phyloP scores from a whole-genome alignment of 225 moss, liverwort and hornwort species.

The Thuidium tamariscinum region DNA sequence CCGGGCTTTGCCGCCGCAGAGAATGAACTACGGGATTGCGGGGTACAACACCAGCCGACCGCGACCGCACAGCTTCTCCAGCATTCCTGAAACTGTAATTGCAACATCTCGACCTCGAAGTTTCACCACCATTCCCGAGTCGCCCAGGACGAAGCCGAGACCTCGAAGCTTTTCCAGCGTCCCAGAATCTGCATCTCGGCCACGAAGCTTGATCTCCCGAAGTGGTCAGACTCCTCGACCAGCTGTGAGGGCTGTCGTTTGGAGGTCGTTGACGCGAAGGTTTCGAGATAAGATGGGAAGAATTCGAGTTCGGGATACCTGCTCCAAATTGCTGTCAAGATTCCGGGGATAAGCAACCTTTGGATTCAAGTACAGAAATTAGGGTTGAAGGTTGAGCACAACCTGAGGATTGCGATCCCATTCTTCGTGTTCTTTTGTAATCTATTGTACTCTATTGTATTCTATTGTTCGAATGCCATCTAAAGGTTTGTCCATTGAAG shows the following conservation, averaged over 20 bases:
- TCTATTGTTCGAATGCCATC: not conserved
- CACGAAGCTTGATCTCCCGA: not conserved
- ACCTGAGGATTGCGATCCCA: not conserved
- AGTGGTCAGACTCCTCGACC: not conserved
- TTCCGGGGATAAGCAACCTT: not conserved
- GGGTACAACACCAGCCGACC: conserved; percentile 29
- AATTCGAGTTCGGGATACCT: conserved; percentile 23
- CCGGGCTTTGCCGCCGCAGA: conserved; percentile 5
- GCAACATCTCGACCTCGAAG: not conserved
- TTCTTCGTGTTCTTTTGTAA: not conserved
- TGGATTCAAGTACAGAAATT: not conserved
- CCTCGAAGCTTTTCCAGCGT: not conserved
- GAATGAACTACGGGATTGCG: conserved; percentile 38
- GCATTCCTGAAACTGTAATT: not conserved
- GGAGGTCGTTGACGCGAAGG: conserved; percentile 15
- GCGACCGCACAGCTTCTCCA: not conserved
- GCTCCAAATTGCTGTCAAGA: conserved; percentile 20
- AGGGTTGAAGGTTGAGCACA: not conserved
- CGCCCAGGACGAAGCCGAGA: not conserved
- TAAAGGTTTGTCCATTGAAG: not conserved
- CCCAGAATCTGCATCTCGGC: not conserved
- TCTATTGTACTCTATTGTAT: not conserved
- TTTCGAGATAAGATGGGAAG: conserved; percentile 24
- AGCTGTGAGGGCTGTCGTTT: not conserved
- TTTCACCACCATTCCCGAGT: not conserved